Percentiles rank a stretch among this genome's conserved stretches.
Evolutionary conservation across 1,284 basidiomycete species (phyloP).

Genomic region (Rhodotorula mucilaginosa): DNA sequence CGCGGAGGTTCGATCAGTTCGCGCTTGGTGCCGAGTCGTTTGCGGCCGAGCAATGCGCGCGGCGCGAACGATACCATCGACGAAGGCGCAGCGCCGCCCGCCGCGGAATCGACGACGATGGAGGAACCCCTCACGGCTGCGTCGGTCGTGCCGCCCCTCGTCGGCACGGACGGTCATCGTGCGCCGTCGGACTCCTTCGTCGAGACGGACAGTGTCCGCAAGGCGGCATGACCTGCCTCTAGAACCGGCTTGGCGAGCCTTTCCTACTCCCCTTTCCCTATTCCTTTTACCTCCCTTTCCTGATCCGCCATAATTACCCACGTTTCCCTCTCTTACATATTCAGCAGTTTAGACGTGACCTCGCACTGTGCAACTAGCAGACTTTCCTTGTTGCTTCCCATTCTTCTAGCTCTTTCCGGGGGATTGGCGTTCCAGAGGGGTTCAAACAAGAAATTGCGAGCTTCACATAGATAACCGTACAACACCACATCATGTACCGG

Average conservation of each 20-base stretch:
- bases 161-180: background rate
- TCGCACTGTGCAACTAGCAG: slow-evolving; percentile 1
- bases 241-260: background rate
- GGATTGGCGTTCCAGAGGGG: too few relatives aligned
- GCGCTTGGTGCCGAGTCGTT: slow-evolving; percentile 11
- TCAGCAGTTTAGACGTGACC: background rate
- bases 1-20: slow-evolving; percentile 5
- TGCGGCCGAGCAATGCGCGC: slow-evolving; percentile 7
- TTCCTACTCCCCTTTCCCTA: background rate
- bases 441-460: too few relatives aligned
- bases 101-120: background rate
- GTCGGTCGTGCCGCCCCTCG: background rate
- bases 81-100: background rate
- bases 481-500: too few relatives aligned
- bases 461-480: too few relatives aligned
- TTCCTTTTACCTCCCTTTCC: background rate
- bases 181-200: background rate
- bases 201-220: background rate
- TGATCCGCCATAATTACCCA: too few relatives aligned
- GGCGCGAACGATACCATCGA: background rate
- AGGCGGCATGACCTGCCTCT: background rate
- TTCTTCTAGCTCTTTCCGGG: background rate
- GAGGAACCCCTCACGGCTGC: background rate
- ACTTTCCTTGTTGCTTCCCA: background rate
- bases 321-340: background rate